Evolutionary conservation across 306 rosid genomes (phyloP), one percentile per base, ranked within the genome.

Genomic region (Trichosanthes truncata): DNA sequence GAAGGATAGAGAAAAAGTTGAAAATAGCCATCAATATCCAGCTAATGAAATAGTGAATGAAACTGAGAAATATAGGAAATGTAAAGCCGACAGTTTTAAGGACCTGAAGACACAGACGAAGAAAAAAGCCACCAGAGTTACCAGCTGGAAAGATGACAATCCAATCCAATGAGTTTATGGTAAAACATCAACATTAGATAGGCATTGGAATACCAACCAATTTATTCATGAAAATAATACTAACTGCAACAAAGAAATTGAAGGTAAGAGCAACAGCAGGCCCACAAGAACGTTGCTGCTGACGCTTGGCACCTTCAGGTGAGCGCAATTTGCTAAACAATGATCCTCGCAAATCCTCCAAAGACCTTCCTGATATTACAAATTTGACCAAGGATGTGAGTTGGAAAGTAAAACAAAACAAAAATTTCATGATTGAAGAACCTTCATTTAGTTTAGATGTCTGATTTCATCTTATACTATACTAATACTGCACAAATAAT

Each of bases 21-120:
- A 93, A 81, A 78, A 93, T 33, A 40, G 93, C 97, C 98, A 93
- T 91, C 23, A 93, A 82, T 51, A 91, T 59, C 98, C 98, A 93
- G 92, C 97, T 91, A 80, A 91, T 88, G 18, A 80, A 61, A 83
- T 93, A 93, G 85, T 93, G 98, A 84, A 91, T 90, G 51, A 91
- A 86, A 29, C 94, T 89, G 77, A 93, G 94, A 60, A 89, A 80
- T 80, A 91, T 93, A 33, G 94, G 98, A 79, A 85, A 91, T 74
- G 86, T 84, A 85, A 93, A 93, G 74, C 92, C 85, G 33, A 93
- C 84, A 82, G 88, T 90, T 82, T 91, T 90, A 68, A 93, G 94
- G 78, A 93, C 97, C 94, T 91, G 91, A 78, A 87, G 71, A 68
- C 66, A 80, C 21, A 79, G 57, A 73, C 11, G 51, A 7, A 68